These are phyloP conservation scores for Aspergillus indologenus DNA, from an alignment of 495 filamentous ascomycete genomes.

Conservation along the genomic window DNA sequence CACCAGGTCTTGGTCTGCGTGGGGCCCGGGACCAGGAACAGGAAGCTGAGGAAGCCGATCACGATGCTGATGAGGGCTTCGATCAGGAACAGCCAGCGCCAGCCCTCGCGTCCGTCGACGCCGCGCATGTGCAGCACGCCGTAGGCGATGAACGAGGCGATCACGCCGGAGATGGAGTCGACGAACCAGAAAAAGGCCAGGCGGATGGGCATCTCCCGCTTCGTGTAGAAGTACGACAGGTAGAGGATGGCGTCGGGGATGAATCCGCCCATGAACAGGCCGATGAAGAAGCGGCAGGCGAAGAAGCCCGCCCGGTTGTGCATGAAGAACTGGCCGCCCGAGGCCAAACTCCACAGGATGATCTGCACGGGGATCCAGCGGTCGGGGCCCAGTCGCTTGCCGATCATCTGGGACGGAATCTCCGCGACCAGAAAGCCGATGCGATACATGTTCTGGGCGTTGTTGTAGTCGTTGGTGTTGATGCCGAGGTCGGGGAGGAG, in stretches of 20 bases:
- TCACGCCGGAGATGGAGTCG: conserved; percentile 46
- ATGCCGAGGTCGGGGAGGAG: conserved; percentile 53
- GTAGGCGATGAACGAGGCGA: conserved; percentile 46
- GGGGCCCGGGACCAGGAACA: conserved; percentile 49
- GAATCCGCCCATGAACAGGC: conserved; percentile 28
- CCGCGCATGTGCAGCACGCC: conserved; percentile 45
- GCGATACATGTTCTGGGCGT: conserved; percentile 39
- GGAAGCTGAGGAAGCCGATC: conserved; percentile 51
- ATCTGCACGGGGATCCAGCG: conserved; percentile 34
- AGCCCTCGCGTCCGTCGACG: conserved; percentile 30
- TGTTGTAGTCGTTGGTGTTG: conserved; percentile 69
- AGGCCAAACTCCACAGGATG: conserved; percentile 29
- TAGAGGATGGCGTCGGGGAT: conserved; percentile 50
- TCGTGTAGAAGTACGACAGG: conserved; percentile 67
- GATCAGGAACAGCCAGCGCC: conserved; percentile 55
- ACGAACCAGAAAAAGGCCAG: conserved; percentile 63
- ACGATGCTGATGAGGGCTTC: conserved; percentile 46
- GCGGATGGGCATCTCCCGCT: conserved; percentile 58
- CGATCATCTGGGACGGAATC: conserved; percentile 53
- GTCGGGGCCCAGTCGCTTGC: conserved; percentile 64
- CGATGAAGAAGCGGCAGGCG: conserved; percentile 28
- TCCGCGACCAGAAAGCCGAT: conserved; percentile 48
- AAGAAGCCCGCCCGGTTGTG: conserved; percentile 27
- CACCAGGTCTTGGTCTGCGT: conserved; percentile 59
- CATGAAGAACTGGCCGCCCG: conserved; percentile 27